Evolutionary conservation across 306 rosid species (phyloP).

Genomic region (Vigna nakashimae): DNA sequence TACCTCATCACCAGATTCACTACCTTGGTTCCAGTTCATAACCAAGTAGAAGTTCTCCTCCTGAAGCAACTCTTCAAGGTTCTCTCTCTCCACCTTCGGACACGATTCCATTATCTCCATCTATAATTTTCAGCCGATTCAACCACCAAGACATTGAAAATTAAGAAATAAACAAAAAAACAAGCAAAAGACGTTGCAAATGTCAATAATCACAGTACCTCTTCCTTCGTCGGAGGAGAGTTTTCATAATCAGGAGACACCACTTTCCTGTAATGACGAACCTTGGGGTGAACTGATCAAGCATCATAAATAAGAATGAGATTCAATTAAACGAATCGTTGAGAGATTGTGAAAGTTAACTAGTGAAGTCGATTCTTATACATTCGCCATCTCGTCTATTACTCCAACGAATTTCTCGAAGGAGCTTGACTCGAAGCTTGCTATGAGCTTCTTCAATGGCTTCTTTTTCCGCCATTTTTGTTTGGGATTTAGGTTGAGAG

Average conservation of each 20-base stretch:
- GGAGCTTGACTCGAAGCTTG: conserved; percentile 66
- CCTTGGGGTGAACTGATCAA: conserved; percentile 13
- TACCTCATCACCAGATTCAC: conserved; percentile 34
- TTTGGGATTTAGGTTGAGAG: conserved; percentile 5
- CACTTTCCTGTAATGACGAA: no score
- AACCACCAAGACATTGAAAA: not conserved
- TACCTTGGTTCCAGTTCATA: no score
- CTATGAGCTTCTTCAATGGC: conserved; percentile 46
- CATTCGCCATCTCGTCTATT: conserved; percentile 48
- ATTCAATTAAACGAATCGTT: not conserved
- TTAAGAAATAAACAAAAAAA: not conserved
- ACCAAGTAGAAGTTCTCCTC: conserved; percentile 76
- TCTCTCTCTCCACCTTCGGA: conserved; percentile 57
- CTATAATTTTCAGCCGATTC: conserved; percentile 14
- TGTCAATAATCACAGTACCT: conserved; percentile 52
- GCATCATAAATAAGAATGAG: not conserved
- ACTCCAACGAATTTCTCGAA: conserved; percentile 47
- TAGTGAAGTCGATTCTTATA: conserved; percentile 12
- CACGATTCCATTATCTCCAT: conserved; percentile 65
- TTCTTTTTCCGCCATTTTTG: conserved; percentile 51
- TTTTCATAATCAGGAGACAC: conserved; percentile 55
- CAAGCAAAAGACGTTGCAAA: not conserved
- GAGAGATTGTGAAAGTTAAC: not conserved
- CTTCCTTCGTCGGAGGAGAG: conserved; percentile 48
- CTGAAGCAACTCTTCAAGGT: conserved; percentile 60